These are phyloP conservation scores for Perkinsus chesapeaki DNA, from an alignment of 169 alveolate genomes.

Conservation along the genomic window DNA sequence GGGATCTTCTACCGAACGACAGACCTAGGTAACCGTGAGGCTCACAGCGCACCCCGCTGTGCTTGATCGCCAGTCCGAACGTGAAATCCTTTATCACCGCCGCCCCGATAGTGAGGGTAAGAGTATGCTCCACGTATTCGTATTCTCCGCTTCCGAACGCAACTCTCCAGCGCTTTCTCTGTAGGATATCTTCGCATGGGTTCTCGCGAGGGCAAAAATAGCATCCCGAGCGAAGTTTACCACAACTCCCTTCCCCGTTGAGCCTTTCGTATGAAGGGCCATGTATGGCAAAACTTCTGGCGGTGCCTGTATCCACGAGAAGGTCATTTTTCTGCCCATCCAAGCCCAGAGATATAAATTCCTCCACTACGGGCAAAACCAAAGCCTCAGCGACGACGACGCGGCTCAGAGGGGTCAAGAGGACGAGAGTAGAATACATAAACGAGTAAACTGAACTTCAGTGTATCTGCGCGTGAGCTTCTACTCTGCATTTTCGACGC, in stretches of 20 bases:
- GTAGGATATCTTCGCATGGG: neutral
- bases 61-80: neutral
- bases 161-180: neutral
- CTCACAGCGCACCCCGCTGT: neutral
- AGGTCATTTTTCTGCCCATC: neutral
- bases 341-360: neutral
- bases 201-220: neutral
- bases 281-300: neutral
- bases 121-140: neutral
- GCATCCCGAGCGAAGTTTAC: neutral
- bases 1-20: neutral
- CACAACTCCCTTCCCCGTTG: neutral
- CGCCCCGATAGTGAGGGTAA: neutral
- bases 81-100: neutral
- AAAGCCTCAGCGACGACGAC: too few species aligned
- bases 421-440: too few species aligned
- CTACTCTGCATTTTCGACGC: too few species aligned
- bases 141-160: neutral
- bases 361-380: too few species aligned
- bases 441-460: neutral
- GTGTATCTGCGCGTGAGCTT: neutral
- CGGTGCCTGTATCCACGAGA: neutral
- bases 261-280: neutral
- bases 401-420: too few species aligned
- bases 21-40: neutral